Evolutionary conservation across 2,329 filamentous ascomycete genomes (phyloP).

Genomic region (Xylaria sp.): DNA sequence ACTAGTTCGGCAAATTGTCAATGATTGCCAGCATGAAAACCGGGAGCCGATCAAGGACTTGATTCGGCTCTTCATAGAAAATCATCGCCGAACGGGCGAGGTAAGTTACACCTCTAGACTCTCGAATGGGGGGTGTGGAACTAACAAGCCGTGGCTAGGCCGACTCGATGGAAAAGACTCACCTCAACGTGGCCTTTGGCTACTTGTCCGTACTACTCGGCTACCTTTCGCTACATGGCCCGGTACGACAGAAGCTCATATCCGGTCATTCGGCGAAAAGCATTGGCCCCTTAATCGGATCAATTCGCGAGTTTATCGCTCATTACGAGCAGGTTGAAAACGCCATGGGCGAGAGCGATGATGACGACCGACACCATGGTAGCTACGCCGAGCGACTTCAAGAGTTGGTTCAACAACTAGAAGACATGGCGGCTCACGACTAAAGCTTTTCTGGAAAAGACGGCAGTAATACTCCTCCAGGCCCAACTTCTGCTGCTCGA

Average conservation of each 20-base stretch:
- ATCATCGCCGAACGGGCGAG: constrained; percentile 68
- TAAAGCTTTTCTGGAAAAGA: constrained; percentile 11
- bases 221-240: constrained; percentile 70
- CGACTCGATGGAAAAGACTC: constrained; percentile 74
- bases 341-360: constrained; percentile 40
- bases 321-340: constrained; percentile 58
- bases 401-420: constrained; percentile 47
- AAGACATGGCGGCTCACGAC: constrained; percentile 38
- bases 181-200: constrained; percentile 81
- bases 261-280: constrained; percentile 50
- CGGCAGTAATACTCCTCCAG: background rate
- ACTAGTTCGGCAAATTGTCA: constrained; percentile 58
- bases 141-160: constrained; percentile 52
- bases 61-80: constrained; percentile 69
- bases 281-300: constrained; percentile 53
- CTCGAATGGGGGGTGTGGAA: constrained; percentile 8
- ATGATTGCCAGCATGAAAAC: constrained; percentile 45
- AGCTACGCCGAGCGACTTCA: constrained; percentile 48
- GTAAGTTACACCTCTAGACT: constrained; percentile 56
- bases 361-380: constrained; percentile 39
- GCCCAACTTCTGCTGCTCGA: background rate
- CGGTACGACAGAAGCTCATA: constrained; percentile 51
- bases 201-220: constrained; percentile 86
- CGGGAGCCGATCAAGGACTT: constrained; percentile 61
- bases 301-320: constrained; percentile 60